phyloP scores from a whole-genome alignment of 2,329 filamentous ascomycete genomes.

The Myriangium duriaei region DNA sequence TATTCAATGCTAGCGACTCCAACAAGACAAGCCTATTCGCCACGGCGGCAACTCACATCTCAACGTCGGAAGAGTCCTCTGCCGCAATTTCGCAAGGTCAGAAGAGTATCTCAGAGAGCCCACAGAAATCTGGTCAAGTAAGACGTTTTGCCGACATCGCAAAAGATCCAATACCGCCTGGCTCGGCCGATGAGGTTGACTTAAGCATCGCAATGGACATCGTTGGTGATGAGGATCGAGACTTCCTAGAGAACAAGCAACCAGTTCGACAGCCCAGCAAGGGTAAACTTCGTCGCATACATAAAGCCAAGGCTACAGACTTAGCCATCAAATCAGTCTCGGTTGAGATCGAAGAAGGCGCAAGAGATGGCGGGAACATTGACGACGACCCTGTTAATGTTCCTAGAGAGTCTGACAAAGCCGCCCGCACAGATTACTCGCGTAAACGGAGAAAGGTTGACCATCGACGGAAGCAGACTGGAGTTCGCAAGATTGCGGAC shows the following conservation, averaged over 20 bases:
- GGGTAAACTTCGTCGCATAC: too few species aligned
- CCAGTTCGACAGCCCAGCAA: conserved; percentile 20
- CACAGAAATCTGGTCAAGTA: conserved; percentile 20
- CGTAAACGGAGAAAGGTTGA: too few species aligned
- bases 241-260: conserved; percentile 19
- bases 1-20: neutral
- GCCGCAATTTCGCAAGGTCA: conserved; percentile 10
- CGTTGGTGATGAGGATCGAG: conserved; percentile 26
- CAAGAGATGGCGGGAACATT: too few species aligned
- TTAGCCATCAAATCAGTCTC: neutral
- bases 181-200: conserved; percentile 18
- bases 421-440: too few species aligned
- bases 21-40: conserved; percentile 17
- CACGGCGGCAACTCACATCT: conserved; percentile 29
- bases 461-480: too few species aligned
- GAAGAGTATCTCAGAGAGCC: conserved; percentile 18
- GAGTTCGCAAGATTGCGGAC: too few species aligned
- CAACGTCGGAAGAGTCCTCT: conserved; percentile 16
- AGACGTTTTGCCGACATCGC: conserved; percentile 22
- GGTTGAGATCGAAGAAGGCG: too few species aligned
- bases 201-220: conserved; percentile 21
- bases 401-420: too few species aligned
- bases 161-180: conserved; percentile 15
- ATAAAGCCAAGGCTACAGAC: neutral
- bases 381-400: too few species aligned